Base-by-base conservation (phyloP, 805 yeast species). In the Metahyphopichia silvanorum region DNA sequence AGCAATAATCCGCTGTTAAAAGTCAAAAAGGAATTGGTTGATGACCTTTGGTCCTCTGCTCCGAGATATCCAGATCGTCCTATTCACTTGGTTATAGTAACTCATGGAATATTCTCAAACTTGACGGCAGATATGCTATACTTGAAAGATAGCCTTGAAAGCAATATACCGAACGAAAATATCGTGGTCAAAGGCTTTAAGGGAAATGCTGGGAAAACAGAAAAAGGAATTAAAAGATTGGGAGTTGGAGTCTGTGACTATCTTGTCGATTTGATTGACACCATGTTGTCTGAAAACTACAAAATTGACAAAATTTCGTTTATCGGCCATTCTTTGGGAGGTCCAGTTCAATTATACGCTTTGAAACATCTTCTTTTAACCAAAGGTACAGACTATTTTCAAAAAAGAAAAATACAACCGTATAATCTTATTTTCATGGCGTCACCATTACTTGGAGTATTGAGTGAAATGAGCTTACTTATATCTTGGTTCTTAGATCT, bases 291-390 rank as follows among this genome's bases (percentile, higher is more conserved):
- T 5, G 38, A 45, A 12, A 44, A 39, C 5, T 40, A 45, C 14
- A 38, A 37, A 5, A 44, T 66, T 9, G 42, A 44, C 21, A 46
- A 53, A 26, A 55, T 67, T 2, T 65, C 71, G 16, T 67, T 67
- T 32, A 52, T 67, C 14, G 74, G 67, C 14, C 74, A 67, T 40
- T 67, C 72, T 0, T 38, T 67, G 4, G 74, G 74, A 6, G 74
- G 74, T 1, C 47, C 60, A 12, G 63, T 61, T 5, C 74, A 67
- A 46, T 44, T 66, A 21, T 66, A 59, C 35, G 66, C 71, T 4
- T 53, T 67, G 27, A 60, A 60, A 37, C 56, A 58, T 35, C 52
- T 67, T 5, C 42, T 66, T n/a, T 34, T 44, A 21, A 44, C 45
- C 10, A 46, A 60, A 20, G 69, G 68, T 1, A 18, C 38, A 2